Conservation (phyloP, 345 rosid genomes). For the Linum tenue region DNA sequence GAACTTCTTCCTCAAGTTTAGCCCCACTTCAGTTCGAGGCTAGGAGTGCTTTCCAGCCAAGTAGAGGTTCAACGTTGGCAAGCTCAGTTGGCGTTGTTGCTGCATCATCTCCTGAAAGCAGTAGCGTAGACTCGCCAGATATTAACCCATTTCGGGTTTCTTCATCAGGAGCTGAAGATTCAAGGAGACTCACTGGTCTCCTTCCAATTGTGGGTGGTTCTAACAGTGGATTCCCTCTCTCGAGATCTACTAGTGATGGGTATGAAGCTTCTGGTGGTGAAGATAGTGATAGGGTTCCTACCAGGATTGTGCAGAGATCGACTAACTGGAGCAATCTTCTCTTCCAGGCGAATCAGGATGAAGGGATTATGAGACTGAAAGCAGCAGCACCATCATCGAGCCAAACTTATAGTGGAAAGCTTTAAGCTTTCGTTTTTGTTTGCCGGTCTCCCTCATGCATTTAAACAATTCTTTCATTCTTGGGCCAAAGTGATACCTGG, state of each 20-base stretch:
- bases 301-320: slow-evolving; percentile 57
- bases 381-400: slow-evolving; percentile 36
- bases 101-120: slow-evolving; percentile 84
- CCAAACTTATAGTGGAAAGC: slow-evolving; percentile 30
- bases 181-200: slow-evolving; percentile 46
- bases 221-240: slow-evolving; percentile 56
- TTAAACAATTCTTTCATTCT: slow-evolving; percentile 40
- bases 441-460: neutral
- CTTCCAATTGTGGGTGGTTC: slow-evolving; percentile 33
- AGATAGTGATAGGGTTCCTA: slow-evolving; percentile 88
- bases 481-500: slow-evolving; percentile 15
- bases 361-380: slow-evolving; percentile 37
- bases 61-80: slow-evolving; percentile 55
- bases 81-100: slow-evolving; percentile 54
- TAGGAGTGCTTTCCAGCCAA: slow-evolving; percentile 65
- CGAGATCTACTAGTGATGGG: slow-evolving; percentile 89
- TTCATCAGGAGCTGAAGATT: slow-evolving; percentile 64
- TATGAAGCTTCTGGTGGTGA: slow-evolving; percentile 98
- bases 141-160: slow-evolving; percentile 81
- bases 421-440: slow-evolving; percentile 20
- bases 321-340: slow-evolving; percentile 51
- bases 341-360: slow-evolving; percentile 35
- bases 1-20: slow-evolving; percentile 59
- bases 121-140: slow-evolving; percentile 74
- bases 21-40: slow-evolving; percentile 96